phyloP scores from a whole-genome alignment of 2,329 filamentous ascomycete genomes.

The Fonsecaea nubica region DNA sequence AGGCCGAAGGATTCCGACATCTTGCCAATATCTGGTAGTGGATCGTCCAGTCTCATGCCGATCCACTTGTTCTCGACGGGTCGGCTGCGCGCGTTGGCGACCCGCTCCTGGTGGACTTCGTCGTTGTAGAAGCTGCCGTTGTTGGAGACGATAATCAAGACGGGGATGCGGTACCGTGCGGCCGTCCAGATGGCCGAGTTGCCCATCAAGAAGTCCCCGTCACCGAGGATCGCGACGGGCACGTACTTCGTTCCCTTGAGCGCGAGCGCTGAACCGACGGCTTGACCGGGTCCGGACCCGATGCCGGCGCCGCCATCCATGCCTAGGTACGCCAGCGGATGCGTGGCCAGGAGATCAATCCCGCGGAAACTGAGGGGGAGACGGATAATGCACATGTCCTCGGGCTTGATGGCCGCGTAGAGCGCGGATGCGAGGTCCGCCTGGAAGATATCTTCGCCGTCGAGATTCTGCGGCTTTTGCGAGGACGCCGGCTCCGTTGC shows the following conservation, averaged over 20 bases:
- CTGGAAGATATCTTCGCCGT: slow-evolving; percentile 13
- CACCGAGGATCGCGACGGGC: slow-evolving; percentile 10
- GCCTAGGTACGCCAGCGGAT: slow-evolving; percentile 15
- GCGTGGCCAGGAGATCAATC: slow-evolving; percentile 12
- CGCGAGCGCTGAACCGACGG: slow-evolving; percentile 12
- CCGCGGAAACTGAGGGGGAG: slow-evolving; percentile 15
- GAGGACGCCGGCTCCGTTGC: slow-evolving; percentile 8
- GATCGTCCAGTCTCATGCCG: slow-evolving; percentile 12
- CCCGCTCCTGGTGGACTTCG: slow-evolving; percentile 12
- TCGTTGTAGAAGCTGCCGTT: slow-evolving; percentile 20
- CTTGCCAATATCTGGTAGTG: slow-evolving; percentile 12
- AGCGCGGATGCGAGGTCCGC: slow-evolving; percentile 16
- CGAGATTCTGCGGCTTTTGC: slow-evolving; percentile 12
- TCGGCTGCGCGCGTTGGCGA: slow-evolving; percentile 11
- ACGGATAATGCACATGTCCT: slow-evolving; percentile 20
- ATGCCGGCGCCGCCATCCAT: slow-evolving; percentile 14
- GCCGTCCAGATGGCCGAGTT: slow-evolving; percentile 17
- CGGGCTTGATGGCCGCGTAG: slow-evolving; percentile 10
- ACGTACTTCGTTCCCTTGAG: slow-evolving; percentile 17
- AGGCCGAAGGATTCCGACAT: slow-evolving; percentile 7
- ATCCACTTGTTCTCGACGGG: slow-evolving; percentile 18
- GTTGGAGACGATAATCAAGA: slow-evolving; percentile 18
- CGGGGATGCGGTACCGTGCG: slow-evolving; percentile 11
- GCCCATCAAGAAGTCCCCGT: slow-evolving; percentile 16
- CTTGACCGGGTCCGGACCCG: slow-evolving; percentile 9